Evolutionary conservation across 306 rosid genomes (phyloP), one percentile per base, ranked within the genome.

Genomic region (Carpinus viminea): DNA sequence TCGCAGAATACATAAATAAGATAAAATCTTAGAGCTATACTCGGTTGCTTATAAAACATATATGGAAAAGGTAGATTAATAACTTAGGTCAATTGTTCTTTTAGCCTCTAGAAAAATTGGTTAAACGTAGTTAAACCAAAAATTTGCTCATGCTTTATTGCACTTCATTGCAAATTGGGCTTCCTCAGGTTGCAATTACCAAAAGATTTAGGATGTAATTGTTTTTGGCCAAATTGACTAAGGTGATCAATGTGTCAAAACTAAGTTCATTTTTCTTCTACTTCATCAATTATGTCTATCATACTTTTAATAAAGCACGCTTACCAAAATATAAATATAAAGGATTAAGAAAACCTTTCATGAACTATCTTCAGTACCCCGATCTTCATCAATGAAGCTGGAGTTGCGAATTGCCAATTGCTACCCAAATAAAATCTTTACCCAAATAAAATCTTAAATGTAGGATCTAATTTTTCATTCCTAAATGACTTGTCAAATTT

Each of bases 331-430:
- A 31, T 64, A 34, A 64, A 64, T 28, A 31, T 0, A 46, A 66
- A 21, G 21, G 55, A 12, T 54, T 53, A 28, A 56, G 79, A 66
- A 80, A 48, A 65, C 13, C 48, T 55, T 68, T 61, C 82, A 68
- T 16, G 0, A 15, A 74, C 24, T 57, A 78, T 20, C 21, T 43
- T 59, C 9, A 31, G 55, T 52, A 0, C 6, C 2, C 38, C 4
- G 6, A 18, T 50, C 10, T 36, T 28, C 51, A 18, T 73, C 73
- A 79, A 53, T 54, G 69, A 36, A 69, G 50, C 26, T 48, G 68
- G 65, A 52, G 18, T 41, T 1, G 2, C 24, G 41, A 72, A 61
- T 15, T 79, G 18, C 36, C 31, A 72, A 12, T 31, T 31, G 46
- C 3, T 59, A 59, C 36, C 12, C 38, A 6, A 59, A 26, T n/a